Conservation (phyloP, 176 grass and related monocot species). For the Elymus sibiricus region DNA sequence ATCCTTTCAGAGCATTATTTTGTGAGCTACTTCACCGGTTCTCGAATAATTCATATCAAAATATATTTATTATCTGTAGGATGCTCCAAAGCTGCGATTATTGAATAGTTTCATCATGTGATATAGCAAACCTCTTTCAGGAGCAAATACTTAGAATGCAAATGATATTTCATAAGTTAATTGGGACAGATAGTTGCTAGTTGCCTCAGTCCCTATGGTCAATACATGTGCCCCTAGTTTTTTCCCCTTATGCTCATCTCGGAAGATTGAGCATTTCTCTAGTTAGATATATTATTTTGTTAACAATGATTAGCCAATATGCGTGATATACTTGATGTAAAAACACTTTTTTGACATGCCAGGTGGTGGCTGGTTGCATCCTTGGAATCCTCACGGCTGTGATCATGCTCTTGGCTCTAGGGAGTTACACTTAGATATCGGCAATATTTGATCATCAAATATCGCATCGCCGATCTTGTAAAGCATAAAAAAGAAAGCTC, state of each 20-base stretch:
- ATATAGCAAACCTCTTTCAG: background rate
- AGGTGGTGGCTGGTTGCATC: constrained; percentile 79
- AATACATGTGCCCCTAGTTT: background rate
- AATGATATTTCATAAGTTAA: background rate
- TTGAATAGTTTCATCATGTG: background rate
- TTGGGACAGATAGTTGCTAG: background rate
- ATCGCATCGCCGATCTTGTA: background rate
- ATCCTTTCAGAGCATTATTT: background rate
- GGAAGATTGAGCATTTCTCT: background rate
- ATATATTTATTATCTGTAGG: background rate
- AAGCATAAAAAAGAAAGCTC: background rate
- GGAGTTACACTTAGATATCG: background rate
- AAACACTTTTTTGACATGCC: constrained; percentile 20
- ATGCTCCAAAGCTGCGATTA: background rate
- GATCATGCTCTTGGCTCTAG: constrained; percentile 40
- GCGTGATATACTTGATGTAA: background rate
- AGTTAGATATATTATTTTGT: background rate
- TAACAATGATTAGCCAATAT: background rate
- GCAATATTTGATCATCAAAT: constrained; percentile 1
- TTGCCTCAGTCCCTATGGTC: background rate
- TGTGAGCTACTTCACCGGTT: background rate
- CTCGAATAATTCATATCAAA: background rate
- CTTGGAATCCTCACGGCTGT: constrained; percentile 63
- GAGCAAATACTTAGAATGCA: background rate
- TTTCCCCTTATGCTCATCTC: background rate